Percentiles rank a stretch among this genome's conserved stretches.
phyloP scores from a whole-genome alignment of 495 filamentous ascomycete genomes.

The Penicillium maclennaniae region DNA sequence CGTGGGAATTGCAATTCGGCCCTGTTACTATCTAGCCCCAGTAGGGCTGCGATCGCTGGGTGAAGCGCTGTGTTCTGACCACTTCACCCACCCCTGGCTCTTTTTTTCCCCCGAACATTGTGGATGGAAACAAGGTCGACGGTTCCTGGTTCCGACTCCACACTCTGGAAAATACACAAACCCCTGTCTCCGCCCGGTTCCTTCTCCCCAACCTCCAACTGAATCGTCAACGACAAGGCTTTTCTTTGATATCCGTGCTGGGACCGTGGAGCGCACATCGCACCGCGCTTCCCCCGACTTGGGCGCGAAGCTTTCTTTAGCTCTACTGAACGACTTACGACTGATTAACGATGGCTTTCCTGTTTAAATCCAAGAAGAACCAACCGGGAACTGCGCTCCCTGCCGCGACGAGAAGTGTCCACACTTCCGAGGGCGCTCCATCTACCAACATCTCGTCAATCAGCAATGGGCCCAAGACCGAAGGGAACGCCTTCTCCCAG shows the following conservation, averaged over 20 bases:
- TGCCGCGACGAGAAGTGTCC: constrained; percentile 50
- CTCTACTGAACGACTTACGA: constrained; percentile 40
- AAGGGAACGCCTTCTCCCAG: constrained; percentile 34
- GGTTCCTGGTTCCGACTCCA: constrained; percentile 31
- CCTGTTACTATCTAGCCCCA: background rate
- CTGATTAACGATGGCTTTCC: constrained; percentile 54
- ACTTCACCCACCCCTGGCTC: constrained; percentile 10
- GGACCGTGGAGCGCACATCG: constrained; percentile 2
- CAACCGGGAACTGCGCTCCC: constrained; percentile 46
- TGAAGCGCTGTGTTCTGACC: background rate
- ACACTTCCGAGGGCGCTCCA: constrained; percentile 44
- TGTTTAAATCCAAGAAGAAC: constrained; percentile 61
- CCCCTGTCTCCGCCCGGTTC: constrained; percentile 9
- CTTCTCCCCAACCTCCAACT: constrained; percentile 1
- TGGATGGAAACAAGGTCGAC: constrained; percentile 22
- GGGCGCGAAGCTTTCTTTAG: constrained; percentile 11
- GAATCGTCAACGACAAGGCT: background rate
- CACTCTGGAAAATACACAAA: constrained; percentile 21
- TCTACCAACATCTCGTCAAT: constrained; percentile 23
- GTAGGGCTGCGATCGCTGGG: constrained; percentile 6
- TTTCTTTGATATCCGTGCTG: constrained; percentile 12
- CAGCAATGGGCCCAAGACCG: constrained; percentile 41
- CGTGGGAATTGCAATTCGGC: background rate
- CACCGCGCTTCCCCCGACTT: constrained; percentile 12
- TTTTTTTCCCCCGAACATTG: constrained; percentile 20